These are phyloP conservation scores for Sechiopsis laciniata DNA, from an alignment of 306 rosid genomes.

Conservation along the genomic window DNA sequence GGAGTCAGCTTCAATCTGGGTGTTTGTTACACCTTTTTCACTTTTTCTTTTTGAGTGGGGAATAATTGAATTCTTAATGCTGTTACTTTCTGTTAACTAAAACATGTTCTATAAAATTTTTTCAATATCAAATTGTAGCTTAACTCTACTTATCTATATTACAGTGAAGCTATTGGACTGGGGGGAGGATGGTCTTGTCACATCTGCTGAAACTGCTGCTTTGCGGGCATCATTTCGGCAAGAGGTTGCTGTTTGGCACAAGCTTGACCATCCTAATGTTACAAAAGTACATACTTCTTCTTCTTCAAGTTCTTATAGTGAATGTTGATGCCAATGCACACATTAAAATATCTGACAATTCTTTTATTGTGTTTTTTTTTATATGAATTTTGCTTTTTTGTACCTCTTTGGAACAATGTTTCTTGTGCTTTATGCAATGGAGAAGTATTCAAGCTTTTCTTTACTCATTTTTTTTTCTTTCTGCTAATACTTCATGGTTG, in stretches of 20 bases:
- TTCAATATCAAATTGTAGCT: conserved; percentile 28
- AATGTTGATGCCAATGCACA: background rate
- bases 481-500: background rate
- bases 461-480: background rate
- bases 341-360: background rate
- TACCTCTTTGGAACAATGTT: background rate
- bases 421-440: background rate
- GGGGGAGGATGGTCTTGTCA: conserved; percentile 87
- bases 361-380: background rate
- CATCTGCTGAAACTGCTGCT: conserved; percentile 66
- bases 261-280: conserved; percentile 91
- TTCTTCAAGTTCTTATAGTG: conserved; percentile 20
- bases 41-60: background rate
- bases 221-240: conserved; percentile 82
- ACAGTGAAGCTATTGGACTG: conserved; percentile 93
- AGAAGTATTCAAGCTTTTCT: background rate
- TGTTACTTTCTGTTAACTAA: background rate
- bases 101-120: background rate
- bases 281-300: conserved; percentile 52
- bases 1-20: background rate
- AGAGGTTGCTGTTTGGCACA: conserved; percentile 98
- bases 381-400: background rate
- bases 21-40: background rate
- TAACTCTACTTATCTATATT: conserved; percentile 32
- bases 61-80: background rate